Percentiles rank a stretch among this genome's conserved stretches.
Conservation (phyloP, 2,329 filamentous ascomycete genomes). For the Aspergillus tanneri region DNA sequence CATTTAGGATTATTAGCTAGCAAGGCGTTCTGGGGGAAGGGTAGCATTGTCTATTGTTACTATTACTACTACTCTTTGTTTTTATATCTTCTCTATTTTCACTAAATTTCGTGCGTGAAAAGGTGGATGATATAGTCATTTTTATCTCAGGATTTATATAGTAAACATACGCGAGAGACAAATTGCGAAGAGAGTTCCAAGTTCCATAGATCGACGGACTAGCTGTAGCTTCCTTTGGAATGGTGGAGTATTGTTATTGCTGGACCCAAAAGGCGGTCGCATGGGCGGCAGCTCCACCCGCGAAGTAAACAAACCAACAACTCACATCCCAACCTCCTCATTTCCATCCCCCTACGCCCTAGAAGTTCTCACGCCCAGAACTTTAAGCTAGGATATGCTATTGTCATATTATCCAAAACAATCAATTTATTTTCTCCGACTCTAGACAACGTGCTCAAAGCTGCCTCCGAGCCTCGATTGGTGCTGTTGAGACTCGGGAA, state of each 20-base stretch:
- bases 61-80: not conserved
- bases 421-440: not conserved
- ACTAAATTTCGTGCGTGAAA: constrained; percentile 9
- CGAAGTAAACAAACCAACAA: constrained; percentile 21
- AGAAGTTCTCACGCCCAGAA: not conserved
- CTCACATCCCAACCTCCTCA: constrained; percentile 23
- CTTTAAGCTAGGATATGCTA: not conserved
- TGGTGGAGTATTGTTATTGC: not conserved
- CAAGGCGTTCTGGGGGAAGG: constrained; percentile 26
- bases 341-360: constrained; percentile 13
- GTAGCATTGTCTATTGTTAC: not conserved
- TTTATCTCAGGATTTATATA: too few species aligned
- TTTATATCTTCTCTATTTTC: not conserved
- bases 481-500: constrained; percentile 6
- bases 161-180: too few species aligned
- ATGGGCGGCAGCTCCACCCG: constrained; percentile 12
- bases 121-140: too few species aligned
- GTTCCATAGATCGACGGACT: not conserved
- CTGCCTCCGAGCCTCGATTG: not conserved
- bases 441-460: not conserved
- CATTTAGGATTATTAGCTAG: constrained; percentile 19
- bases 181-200: not conserved
- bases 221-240: not conserved
- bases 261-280: constrained; percentile 15
- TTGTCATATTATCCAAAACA: not conserved